Conservation (phyloP, 306 rosid genomes). For the Medicago truncatula region MtrunA17r5.0-ANR NC_053044.1:49579501-49580000, state of each 20-base stretch:
- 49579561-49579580: constrained; percentile 14
- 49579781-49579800: background rate
- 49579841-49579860: constrained; percentile 35
- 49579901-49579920: constrained; percentile 59
- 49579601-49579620: constrained; percentile 17
- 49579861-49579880: constrained; percentile 30
- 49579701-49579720: background rate
- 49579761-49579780: background rate
- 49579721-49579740: background rate
- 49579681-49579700: background rate
- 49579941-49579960: constrained; percentile 41
- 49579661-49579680: constrained; percentile 21
- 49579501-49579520: background rate
- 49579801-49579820: background rate
- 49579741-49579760: background rate
- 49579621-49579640: background rate
- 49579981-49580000: constrained; percentile 50
- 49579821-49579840: constrained; percentile 1
- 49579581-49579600: constrained; percentile 20
- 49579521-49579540: background rate
- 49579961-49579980: constrained; percentile 47
- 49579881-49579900: constrained; percentile 42
- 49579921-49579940: constrained; percentile 53
- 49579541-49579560: background rate
- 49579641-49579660: constrained; percentile 11